Conservation (phyloP, 768 basidiomycete species). For the Rhodotorula diobovata region DNA sequence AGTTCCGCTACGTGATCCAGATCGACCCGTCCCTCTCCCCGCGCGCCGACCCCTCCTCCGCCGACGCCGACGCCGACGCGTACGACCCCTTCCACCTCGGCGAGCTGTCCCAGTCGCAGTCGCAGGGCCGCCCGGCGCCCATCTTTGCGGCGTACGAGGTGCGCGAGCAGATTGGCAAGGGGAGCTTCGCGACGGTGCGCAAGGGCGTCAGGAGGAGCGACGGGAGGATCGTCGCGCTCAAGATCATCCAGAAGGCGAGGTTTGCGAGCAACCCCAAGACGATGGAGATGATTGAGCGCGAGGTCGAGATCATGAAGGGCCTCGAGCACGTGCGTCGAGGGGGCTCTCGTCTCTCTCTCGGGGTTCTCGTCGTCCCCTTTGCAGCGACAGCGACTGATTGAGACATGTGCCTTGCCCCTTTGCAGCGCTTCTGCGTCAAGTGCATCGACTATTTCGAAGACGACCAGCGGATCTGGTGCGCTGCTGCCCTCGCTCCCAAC, state of each 20-base stretch:
- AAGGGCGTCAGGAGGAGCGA: conserved; percentile 69
- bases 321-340: conserved; percentile 58
- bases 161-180: conserved; percentile 62
- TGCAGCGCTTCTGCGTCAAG: conserved; percentile 39
- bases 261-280: conserved; percentile 35
- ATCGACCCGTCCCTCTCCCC: neutral
- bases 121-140: conserved; percentile 11
- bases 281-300: conserved; percentile 57
- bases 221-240: conserved; percentile 76
- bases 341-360: neutral
- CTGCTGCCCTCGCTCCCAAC: conserved; percentile 31
- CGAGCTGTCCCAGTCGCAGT: conserved; percentile 15
- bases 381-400: too few relatives aligned
- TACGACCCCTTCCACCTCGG: conserved; percentile 27
- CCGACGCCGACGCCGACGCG: neutral
- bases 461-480: conserved; percentile 46
- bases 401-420: neutral
- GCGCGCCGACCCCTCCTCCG: neutral
- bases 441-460: conserved; percentile 42
- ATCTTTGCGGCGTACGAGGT: conserved; percentile 50
- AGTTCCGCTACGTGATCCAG: conserved; percentile 37
- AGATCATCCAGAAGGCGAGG: conserved; percentile 59
- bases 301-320: conserved; percentile 71
- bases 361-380: too few relatives aligned
- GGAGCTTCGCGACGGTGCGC: conserved; percentile 85